A percentile compares a stretch with the other conserved stretches of the same genome.
phyloP scores from a whole-genome alignment of 1,284 basidiomycete genomes.

The Austroboletus niveus region DNA sequence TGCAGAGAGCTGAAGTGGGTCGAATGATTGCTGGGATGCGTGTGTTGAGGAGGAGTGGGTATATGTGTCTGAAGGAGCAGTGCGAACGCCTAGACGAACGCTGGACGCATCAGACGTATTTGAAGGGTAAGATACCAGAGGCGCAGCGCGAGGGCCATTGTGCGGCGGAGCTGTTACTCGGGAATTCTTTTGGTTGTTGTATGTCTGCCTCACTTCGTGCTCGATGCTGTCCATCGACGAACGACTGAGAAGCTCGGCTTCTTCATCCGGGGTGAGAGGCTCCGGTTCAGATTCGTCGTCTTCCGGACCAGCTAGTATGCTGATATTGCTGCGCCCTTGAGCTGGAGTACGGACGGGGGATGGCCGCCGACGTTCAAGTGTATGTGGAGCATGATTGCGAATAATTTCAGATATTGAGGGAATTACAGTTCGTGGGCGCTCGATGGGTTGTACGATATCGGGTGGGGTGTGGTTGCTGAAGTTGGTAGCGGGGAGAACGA shows the following conservation, averaged over 20 bases:
- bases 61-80: conserved; percentile 17
- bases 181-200: conserved; percentile 56
- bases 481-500: conserved; percentile 10
- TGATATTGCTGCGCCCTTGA: conserved; percentile 47
- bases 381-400: conserved; percentile 62
- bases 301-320: conserved; percentile 39
- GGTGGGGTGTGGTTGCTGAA: conserved; percentile 15
- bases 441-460: conserved; percentile 19
- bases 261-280: conserved; percentile 50
- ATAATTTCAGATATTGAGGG: conserved; percentile 86
- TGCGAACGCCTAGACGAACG: conserved; percentile 16
- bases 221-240: conserved; percentile 83
- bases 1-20: conserved; percentile 41
- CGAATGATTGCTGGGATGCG: conserved; percentile 45
- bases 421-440: conserved; percentile 42
- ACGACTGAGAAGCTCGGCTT: conserved; percentile 62
- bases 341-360: conserved; percentile 46
- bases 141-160: conserved; percentile 21
- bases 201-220: conserved; percentile 70
- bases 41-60: conserved; percentile 38
- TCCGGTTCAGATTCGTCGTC: conserved; percentile 52
- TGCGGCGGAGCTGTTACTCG: conserved; percentile 37
- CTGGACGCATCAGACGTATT: conserved; percentile 31
- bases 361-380: conserved; percentile 45
- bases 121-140: conserved; percentile 23